Base-by-base conservation (phyloP, 306 rosid genomes). In the Cercis canadensis region DNA sequence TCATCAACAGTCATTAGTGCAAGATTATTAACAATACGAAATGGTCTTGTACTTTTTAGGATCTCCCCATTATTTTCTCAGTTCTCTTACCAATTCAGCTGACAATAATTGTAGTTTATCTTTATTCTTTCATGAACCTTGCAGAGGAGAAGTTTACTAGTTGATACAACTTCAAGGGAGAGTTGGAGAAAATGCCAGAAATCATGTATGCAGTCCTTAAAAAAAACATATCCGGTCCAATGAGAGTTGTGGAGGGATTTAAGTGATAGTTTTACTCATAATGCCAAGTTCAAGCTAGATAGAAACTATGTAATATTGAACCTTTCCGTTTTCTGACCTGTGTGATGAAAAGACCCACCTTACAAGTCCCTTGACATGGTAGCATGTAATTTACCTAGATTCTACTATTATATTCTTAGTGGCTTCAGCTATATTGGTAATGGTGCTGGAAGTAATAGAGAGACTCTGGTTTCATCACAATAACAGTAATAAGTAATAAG, bases 141-240 rank as follows among this genome's bases (percentile, higher is more conserved):
- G 64, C 63, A 67, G 70, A 57, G 11, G 57, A n/a, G 49, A 55
- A 18, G 29, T 51, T 50, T 44, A 17, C 31, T 32, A 6, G 58
- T 67, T 10, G 49, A 4, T 54, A 31, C 24, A 17, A 7, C 18
- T 40, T 21, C 29, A 55, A 41, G 60, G 19, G 56, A 16, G 29
- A 24, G 29, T 24, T 24, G 3, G 29, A 24, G 3, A 24, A 24
- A 24, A 24, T 24, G 29, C 29, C 29, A 24, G 29, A 24, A 24
- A 24, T 24, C 29, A 24, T 24, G 29, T 24, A 24, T 24, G 29
- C 29, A 24, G 29, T 24, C 3, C 29, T 24, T 24, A 24, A 24
- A 24, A 24, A 24, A 24, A 24, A 24, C 29, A 24, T 33, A 46
- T 33, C 36, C 17, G 50, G 15, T 32, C 47, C 11, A 43, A 17